phyloP scores from a whole-genome alignment of 2,329 filamentous ascomycete genomes.

The Ophiocordyceps polyrhachis-furcata region DNA sequence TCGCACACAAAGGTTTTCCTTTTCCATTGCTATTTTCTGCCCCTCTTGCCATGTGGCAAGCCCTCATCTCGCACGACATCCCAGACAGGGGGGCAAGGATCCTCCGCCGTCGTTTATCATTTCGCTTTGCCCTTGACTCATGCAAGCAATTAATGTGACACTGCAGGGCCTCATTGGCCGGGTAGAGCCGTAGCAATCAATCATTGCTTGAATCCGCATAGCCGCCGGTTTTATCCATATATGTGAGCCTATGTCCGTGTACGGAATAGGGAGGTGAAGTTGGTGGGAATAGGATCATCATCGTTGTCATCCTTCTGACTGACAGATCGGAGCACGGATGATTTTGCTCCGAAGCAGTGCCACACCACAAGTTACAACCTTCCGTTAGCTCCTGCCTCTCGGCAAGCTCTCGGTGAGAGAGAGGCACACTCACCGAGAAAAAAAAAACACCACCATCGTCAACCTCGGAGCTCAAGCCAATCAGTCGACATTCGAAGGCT shows the following conservation, averaged over 20 bases:
- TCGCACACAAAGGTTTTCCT: not conserved
- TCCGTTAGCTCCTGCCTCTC: too few relatives aligned
- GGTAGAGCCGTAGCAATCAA: not conserved
- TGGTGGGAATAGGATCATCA: too few relatives aligned
- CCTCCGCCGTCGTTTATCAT: not conserved
- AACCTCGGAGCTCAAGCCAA: not conserved
- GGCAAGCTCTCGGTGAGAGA: too few relatives aligned
- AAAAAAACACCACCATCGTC: not conserved
- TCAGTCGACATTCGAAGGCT: not conserved
- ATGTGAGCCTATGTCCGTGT: too few relatives aligned
- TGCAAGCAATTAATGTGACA: not conserved
- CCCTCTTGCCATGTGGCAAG: not conserved
- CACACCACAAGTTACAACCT: too few relatives aligned
- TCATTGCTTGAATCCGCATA: not conserved
- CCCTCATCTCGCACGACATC: not conserved
- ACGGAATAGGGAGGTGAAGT: too few relatives aligned
- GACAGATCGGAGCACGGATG: too few relatives aligned
- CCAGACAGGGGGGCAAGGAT: not conserved
- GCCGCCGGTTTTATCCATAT: too few relatives aligned
- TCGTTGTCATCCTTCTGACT: too few relatives aligned
- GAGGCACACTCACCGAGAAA: too few relatives aligned
- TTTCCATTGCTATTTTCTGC: not conserved
- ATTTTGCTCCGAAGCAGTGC: too few relatives aligned
- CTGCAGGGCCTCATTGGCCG: not conserved
- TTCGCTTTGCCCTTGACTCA: not conserved